Conservation (phyloP, 305 asterid genomes). For the Withania somnifera region DNA sequence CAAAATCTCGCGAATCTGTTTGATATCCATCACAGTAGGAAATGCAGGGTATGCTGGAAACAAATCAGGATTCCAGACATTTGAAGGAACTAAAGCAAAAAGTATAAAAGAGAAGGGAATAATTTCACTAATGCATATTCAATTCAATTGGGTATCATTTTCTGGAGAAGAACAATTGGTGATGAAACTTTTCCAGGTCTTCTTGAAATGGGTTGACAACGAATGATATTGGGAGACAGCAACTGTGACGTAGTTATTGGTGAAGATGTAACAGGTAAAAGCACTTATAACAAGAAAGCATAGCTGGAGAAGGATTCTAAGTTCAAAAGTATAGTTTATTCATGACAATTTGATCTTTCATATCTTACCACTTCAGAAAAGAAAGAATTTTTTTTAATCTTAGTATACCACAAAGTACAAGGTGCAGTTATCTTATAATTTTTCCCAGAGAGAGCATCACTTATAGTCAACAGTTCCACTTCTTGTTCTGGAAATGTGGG, state of each 20-base stretch:
- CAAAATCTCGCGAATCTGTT: slow-evolving; percentile 72
- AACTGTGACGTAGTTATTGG: not conserved
- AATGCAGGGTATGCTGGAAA: slow-evolving; percentile 60
- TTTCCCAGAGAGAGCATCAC: not conserved
- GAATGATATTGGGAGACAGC: slow-evolving; percentile 26
- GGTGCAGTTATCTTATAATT: not conserved
- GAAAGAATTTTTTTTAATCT: not conserved
- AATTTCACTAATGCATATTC: slow-evolving; percentile 23
- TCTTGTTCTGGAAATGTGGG: not conserved
- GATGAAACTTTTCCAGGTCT: slow-evolving; percentile 17
- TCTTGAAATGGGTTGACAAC: slow-evolving; percentile 22
- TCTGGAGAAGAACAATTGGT: slow-evolving; percentile 27
- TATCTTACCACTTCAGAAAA: not conserved
- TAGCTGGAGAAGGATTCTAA: not conserved
- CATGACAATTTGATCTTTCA: not conserved
- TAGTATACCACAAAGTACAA: not conserved
- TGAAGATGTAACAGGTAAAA: not conserved
- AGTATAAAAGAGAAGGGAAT: not conserved
- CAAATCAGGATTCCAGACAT: not conserved
- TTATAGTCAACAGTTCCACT: not conserved
- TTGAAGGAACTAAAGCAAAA: not conserved
- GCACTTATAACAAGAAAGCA: not conserved
- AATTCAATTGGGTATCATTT: slow-evolving; percentile 41
- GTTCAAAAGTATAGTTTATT: not conserved
- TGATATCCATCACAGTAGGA: slow-evolving; percentile 79